phyloP scores from a whole-genome alignment of 1,284 basidiomycete species.

The Cerioporus squamosus region DNA sequence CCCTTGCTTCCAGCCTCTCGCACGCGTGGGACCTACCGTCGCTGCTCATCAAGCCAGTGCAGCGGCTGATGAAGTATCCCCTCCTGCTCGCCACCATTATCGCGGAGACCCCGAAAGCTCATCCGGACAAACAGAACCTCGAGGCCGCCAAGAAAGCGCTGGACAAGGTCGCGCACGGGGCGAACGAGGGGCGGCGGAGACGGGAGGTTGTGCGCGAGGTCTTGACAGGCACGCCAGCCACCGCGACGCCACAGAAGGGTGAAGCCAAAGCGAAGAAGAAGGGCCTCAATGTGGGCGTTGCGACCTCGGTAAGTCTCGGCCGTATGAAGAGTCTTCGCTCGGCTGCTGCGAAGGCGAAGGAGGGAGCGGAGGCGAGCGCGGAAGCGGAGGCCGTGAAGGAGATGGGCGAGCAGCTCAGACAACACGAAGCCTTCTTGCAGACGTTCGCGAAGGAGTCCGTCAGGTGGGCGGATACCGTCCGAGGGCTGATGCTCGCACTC shows the following conservation, averaged over 20 bases:
- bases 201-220: conserved; percentile 85
- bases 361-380: conserved; percentile 43
- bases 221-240: conserved; percentile 37
- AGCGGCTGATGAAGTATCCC: conserved; percentile 92
- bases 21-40: conserved; percentile 95
- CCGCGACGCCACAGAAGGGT: conserved; percentile 20
- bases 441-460: conserved; percentile 61
- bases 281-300: conserved; percentile 47
- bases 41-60: conserved; percentile 88
- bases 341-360: conserved; percentile 35
- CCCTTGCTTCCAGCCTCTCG: conserved; percentile 71
- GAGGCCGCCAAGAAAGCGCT: conserved; percentile 69
- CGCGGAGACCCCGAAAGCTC: conserved; percentile 76
- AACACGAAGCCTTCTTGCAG: conserved; percentile 50
- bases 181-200: conserved; percentile 87
- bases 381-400: conserved; percentile 60
- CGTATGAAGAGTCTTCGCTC: conserved; percentile 58
- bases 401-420: conserved; percentile 59
- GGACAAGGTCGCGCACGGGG: conserved; percentile 79
- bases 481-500: conserved; percentile 49
- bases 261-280: conserved; percentile 46
- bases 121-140: conserved; percentile 76
- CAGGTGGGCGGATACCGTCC: conserved; percentile 61
- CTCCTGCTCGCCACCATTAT: conserved; percentile 83
- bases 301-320: conserved; percentile 59